Evolutionary conservation across 139 green algal species (phyloP).

Genomic region (Raphidocelis subcapitata): DNA sequence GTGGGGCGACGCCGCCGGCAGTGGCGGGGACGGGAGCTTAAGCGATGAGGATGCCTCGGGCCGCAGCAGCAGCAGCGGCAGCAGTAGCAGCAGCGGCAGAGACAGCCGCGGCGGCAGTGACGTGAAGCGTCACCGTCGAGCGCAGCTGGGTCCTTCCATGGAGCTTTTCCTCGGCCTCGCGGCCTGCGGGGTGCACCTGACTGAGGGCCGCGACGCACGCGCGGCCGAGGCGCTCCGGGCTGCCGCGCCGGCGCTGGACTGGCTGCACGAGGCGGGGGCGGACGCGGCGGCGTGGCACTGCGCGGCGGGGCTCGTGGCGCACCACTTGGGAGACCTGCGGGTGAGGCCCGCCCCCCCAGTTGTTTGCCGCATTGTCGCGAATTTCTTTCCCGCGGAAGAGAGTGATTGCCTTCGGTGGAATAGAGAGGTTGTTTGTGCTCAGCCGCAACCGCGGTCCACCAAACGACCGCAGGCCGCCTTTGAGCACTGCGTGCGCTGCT

Average conservation of each 20-base stretch:
- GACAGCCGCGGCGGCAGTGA: not conserved
- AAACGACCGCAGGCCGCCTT: slow-evolving; percentile 25
- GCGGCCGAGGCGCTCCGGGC: slow-evolving; percentile 21
- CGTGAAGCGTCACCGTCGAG: not conserved
- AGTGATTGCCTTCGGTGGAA: too few species aligned
- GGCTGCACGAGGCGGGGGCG: slow-evolving; percentile 31
- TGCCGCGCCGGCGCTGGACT: slow-evolving; percentile 11
- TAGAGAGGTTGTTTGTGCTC: too few species aligned
- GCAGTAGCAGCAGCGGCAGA: slow-evolving; percentile 3
- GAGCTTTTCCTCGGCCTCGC: not conserved
- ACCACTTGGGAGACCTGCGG: slow-evolving; percentile 32
- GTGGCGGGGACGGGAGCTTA: not conserved
- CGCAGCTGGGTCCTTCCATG: too few species aligned
- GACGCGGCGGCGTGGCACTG: slow-evolving; percentile 36
- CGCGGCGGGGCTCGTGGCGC: slow-evolving; percentile 33
- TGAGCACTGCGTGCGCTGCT: slow-evolving; percentile 31
- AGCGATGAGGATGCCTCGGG: not conserved
- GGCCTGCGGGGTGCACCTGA: slow-evolving; percentile 30
- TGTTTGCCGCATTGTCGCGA: too few species aligned
- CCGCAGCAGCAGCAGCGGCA: slow-evolving; percentile 12
- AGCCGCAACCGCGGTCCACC: too few species aligned
- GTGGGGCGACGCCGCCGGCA: slow-evolving; percentile 2
- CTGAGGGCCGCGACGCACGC: slow-evolving; percentile 19
- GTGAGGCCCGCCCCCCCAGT: not conserved
- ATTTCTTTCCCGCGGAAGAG: too few species aligned